Evolutionary conservation across 164 flowering plant genomes (phyloP).

Genomic region (Vitis rupestris): DNA sequence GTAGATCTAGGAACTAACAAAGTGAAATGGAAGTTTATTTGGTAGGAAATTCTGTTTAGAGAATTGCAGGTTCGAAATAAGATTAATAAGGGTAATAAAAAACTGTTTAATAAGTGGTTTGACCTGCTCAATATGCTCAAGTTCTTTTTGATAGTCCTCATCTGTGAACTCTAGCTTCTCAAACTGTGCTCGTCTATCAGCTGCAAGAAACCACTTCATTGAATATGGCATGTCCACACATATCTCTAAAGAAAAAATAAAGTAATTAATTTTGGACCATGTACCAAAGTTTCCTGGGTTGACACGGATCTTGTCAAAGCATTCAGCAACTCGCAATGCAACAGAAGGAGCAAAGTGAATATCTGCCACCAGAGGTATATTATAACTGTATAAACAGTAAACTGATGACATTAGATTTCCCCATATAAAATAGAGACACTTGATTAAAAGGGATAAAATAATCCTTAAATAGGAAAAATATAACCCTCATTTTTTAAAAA

Average conservation of each 20-base stretch:
- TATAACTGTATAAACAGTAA: constrained; percentile 61
- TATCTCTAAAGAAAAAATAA: neutral
- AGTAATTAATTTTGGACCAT: neutral
- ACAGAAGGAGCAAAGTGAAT: constrained; percentile 96
- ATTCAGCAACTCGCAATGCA: constrained; percentile 93
- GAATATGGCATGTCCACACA: neutral
- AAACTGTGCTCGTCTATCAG: constrained; percentile 97
- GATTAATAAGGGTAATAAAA: neutral
- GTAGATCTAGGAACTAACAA: neutral
- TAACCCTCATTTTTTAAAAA: too few species aligned
- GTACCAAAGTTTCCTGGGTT: constrained; percentile 98
- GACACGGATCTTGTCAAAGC: constrained; percentile 97
- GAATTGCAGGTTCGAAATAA: neutral
- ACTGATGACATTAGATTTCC: neutral
- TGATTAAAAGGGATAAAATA: too few species aligned
- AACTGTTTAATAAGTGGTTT: constrained; percentile 6
- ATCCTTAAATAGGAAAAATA: too few species aligned
- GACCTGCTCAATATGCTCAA: constrained; percentile 95
- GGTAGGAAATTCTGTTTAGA: neutral
- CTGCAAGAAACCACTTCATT: constrained; percentile 44
- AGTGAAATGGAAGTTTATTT: neutral
- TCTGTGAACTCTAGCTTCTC: constrained; percentile 88
- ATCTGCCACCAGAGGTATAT: constrained; percentile 96
- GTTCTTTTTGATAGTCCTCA: constrained; percentile 94
- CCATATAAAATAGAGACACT: neutral